Evolutionary conservation across 2,329 filamentous ascomycete species (phyloP).

Genomic region (Xylariaceae sp.): DNA sequence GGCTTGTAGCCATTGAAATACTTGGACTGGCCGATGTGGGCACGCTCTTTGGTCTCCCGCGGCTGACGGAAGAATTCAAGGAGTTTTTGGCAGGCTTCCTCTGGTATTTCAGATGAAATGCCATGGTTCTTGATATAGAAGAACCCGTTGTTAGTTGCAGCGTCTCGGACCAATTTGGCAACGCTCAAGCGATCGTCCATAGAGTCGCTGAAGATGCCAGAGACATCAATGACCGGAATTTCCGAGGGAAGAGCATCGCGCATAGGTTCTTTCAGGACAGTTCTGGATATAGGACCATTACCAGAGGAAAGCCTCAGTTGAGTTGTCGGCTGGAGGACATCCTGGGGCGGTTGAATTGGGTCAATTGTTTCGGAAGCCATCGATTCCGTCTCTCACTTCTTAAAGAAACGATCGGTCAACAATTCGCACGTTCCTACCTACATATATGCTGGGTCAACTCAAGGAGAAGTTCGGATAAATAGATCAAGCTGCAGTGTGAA

Average conservation of each 20-base stretch:
- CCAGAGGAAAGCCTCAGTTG: constrained; percentile 26
- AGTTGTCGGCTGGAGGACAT: constrained; percentile 12
- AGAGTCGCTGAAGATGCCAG: constrained; percentile 34
- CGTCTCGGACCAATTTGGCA: constrained; percentile 38
- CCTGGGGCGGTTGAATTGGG: not conserved
- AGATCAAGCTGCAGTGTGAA: not conserved
- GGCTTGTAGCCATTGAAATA: constrained; percentile 38
- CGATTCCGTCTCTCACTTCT: not conserved
- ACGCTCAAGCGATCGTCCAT: constrained; percentile 35
- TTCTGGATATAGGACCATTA: constrained; percentile 24
- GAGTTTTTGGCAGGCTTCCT: constrained; percentile 23
- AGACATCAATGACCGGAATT: constrained; percentile 42
- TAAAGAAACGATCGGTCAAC: not conserved
- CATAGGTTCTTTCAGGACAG: constrained; percentile 22
- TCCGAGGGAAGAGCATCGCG: constrained; percentile 26
- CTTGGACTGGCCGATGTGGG: constrained; percentile 35
- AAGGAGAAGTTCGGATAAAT: not conserved
- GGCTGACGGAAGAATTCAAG: constrained; percentile 28
- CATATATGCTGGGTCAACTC: not conserved
- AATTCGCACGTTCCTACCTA: not conserved
- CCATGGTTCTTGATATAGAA: constrained; percentile 39
- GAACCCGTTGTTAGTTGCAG: constrained; percentile 39
- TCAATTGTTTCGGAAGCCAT: constrained; percentile 9
- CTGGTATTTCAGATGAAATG: constrained; percentile 29
- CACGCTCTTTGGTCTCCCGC: constrained; percentile 19